Base-by-base conservation (phyloP, 768 basidiomycete genomes). In the Lentinula raphanica region DNA sequence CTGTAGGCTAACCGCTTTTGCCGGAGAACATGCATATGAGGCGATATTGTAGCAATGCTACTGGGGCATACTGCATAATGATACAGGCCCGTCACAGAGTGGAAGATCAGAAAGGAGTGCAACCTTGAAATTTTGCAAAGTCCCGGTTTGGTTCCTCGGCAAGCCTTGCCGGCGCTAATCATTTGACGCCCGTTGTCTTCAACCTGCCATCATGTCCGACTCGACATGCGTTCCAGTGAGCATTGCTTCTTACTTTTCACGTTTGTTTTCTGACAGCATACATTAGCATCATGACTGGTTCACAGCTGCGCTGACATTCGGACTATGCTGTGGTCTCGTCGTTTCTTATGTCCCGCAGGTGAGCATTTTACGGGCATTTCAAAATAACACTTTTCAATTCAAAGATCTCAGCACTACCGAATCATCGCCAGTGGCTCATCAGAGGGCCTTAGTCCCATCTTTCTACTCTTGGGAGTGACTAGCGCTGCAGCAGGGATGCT, bases 361-460 rank as follows among this genome's bases (percentile, higher is more conserved):
- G 44, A 28, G 73, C 75, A 60, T 62, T 70, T 25, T 23, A 9
- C 15, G 31, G 2, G n/a, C 53, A 45, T 54, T 1, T 54, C 17
- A 28, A 48, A 54, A 19, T 35, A 42, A 23, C 17, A 56, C 29
- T 23, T 35, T 31, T 21, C 49, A 13, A 39, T 35, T 15, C 28
- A 28, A 25, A 11, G 54, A 25, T 46, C 28, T 29, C 50, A 93
- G 88, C 92, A 92, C 64, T 72, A 84, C 54, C 81, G 93, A 6
- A 97, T 97, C 63, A 88, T 97, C 65, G 68, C 76, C 50, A 79
- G 84, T 23, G 79, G 83, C 38, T 88, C 93, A 0, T 93, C 90
- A 0, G 87, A 95, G 63, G 97, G 97, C 0, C 85, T 98, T 62
- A 94, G 90, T 60, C 93, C 95, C 17, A 87, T 90, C 82, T 98